These are phyloP conservation scores for Arctium lappa DNA, from an alignment of 129 eudicot species.

Conservation along the genomic window DNA sequence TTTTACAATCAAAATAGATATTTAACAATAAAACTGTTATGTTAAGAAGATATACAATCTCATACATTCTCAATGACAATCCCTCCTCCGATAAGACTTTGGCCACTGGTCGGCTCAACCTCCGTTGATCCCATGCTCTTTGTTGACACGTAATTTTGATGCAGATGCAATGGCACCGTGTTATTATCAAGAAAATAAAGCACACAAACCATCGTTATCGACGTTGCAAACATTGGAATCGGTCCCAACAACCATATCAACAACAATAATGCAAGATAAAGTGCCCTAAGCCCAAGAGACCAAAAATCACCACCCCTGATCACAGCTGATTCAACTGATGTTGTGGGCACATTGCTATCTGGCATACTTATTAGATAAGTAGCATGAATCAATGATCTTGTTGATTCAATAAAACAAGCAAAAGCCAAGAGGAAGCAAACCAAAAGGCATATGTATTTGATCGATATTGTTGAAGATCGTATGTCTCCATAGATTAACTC, in stretches of 20 bases:
- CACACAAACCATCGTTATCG: conserved; percentile 46
- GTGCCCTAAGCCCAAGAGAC: conserved; percentile 57
- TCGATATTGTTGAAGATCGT: conserved; percentile 40
- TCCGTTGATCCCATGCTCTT: not conserved
- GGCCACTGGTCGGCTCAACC: not conserved
- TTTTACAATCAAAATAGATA: not conserved
- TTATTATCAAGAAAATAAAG: conserved; percentile 50
- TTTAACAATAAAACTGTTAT: not conserved
- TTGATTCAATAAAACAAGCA: conserved; percentile 58
- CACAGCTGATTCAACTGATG: conserved; percentile 45
- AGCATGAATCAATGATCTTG: conserved; percentile 59
- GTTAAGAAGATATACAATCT: not conserved
- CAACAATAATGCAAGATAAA: conserved; percentile 51
- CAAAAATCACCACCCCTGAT: conserved; percentile 62
- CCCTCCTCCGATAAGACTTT: not conserved
- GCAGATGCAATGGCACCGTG: conserved; percentile 36
- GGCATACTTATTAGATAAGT: conserved; percentile 55
- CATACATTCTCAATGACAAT: conserved; percentile 13
- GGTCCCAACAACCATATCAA: conserved; percentile 71
- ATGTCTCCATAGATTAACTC: conserved; percentile 51
- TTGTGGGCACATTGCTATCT: conserved; percentile 24
- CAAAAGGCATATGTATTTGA: conserved; percentile 53
- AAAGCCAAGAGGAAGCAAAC: conserved; percentile 62
- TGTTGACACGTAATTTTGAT: not conserved
- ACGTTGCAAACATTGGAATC: conserved; percentile 62